Conservation (phyloP, 768 basidiomycete species). For the Termitomyces sp. region DNA sequence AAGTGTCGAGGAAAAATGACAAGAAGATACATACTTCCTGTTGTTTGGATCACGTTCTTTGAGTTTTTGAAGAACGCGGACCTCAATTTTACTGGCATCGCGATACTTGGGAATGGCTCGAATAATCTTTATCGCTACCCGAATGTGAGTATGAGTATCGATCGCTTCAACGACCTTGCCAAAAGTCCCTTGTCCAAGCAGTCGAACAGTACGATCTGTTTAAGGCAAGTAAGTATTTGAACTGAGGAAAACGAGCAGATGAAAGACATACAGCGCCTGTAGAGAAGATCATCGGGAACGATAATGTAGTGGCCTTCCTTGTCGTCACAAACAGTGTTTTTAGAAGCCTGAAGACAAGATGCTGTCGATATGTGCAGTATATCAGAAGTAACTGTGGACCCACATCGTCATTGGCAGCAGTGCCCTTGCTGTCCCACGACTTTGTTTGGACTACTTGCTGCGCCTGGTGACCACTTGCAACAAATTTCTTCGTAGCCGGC, state of each 20-base stretch:
- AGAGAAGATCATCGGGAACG: slow-evolving; percentile 83
- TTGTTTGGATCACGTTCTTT: slow-evolving; percentile 86
- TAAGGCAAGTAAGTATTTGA: slow-evolving; percentile 13
- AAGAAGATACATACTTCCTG: slow-evolving; percentile 59
- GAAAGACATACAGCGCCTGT: slow-evolving; percentile 67
- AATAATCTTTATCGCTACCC: slow-evolving; percentile 98
- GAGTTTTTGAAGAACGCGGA: slow-evolving; percentile 88
- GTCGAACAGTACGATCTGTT: slow-evolving; percentile 83
- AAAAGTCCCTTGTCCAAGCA: slow-evolving; percentile 96
- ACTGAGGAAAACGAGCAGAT: not conserved
- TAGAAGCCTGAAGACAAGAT: slow-evolving; percentile 46
- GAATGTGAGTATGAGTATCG: slow-evolving; percentile 66
- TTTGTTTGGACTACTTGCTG: slow-evolving; percentile 46
- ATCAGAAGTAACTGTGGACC: slow-evolving; percentile 24
- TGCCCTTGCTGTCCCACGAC: slow-evolving; percentile 65
- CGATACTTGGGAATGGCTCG: slow-evolving; percentile 98
- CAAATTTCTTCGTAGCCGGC: slow-evolving; percentile 58
- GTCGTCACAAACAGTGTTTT: slow-evolving; percentile 81
- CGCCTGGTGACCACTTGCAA: slow-evolving; percentile 42
- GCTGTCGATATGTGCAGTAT: slow-evolving; percentile 18
- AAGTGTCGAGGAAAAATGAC: not conserved
- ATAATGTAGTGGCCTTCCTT: slow-evolving; percentile 99
- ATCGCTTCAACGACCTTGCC: slow-evolving; percentile 96
- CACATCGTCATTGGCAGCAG: slow-evolving; percentile 63
- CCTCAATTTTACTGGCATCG: slow-evolving; percentile 97